Evolutionary conservation across 164 flowering plant species (phyloP), one percentile per base, ranked within the genome.

Genomic region (Magnolia kwangsiensis): DNA sequence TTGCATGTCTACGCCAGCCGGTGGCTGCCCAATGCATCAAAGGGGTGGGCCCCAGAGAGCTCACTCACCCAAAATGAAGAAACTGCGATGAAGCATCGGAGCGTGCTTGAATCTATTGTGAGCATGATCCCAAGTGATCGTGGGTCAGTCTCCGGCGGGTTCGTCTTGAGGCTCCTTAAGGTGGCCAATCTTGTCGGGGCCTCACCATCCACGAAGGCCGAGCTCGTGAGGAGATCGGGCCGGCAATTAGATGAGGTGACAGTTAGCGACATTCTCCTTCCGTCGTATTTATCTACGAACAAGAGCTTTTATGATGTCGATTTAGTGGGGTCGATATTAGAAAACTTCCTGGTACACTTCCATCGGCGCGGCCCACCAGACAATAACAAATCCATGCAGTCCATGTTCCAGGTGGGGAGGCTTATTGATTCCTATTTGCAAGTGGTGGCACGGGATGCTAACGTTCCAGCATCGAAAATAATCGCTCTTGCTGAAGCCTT

Each of bases 1-100:
- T 77, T 93, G 76, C 97, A 95, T 58, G 97, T 95, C 23, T 95
- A 93, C 79, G 92, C 98, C 73, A 83, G 83, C 59, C 87, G 88
- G 51, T 88, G 92, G 90, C 82, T 93, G 73, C 95, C 90, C 1
- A 83, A 85, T 78, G 78, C 82, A 20, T 76, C 83, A 58, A 82
- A 74, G 67, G 64, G 64, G 45, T 69, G 66, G 58, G 72, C 81
- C 50, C 27, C 83, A 19, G 85, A 82, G 76, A 77, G 77, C 81
- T 83, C 88, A 49, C 77, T 74, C 11, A 76, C 85, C 69, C 83
- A 76, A 75, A 69, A 79, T 19, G 82, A 80, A 65, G 84, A 82
- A 69, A 63, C 69, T 19, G 16, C 51, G 11, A 88, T 61, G 27
- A 85, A 78, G 74, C 84, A 87, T 7, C 74, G 77, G 49, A 78